These are phyloP conservation scores for Trametes polyzona DNA, from an alignment of 1,284 basidiomycete species.

Conservation along the genomic window DNA sequence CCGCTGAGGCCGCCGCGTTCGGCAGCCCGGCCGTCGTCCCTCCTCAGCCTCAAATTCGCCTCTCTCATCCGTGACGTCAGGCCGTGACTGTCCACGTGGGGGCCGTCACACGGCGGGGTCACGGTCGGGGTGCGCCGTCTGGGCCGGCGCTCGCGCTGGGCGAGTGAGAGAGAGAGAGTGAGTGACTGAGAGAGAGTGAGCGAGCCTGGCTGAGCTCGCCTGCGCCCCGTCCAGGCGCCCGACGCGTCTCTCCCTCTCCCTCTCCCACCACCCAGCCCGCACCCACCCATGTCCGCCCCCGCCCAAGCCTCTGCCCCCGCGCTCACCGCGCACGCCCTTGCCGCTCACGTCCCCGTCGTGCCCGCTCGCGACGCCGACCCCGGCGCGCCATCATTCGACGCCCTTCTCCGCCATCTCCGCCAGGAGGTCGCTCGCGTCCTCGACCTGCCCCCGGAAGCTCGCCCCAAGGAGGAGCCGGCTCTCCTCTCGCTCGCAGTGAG, in stretches of 20 bases:
- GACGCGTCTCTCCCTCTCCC: slow-evolving; percentile 29
- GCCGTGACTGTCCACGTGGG: neutral
- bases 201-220: neutral
- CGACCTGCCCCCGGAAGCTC: slow-evolving; percentile 20
- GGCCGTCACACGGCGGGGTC: slow-evolving; percentile 11
- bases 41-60: neutral
- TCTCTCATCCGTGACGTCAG: slow-evolving; percentile 9
- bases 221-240: slow-evolving; percentile 11
- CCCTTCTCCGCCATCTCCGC: slow-evolving; percentile 22
- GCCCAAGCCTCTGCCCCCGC: slow-evolving; percentile 12
- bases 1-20: neutral
- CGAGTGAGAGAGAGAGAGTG: neutral
- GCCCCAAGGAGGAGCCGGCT: slow-evolving; percentile 20
- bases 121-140: too few species aligned
- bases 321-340: slow-evolving; percentile 6
- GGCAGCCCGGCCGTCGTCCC: neutral
- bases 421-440: slow-evolving; percentile 26
- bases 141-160: too few species aligned
- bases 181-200: slow-evolving; percentile 7
- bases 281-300: slow-evolving; percentile 11
- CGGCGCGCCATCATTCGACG: slow-evolving; percentile 20
- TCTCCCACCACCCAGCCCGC: slow-evolving; percentile 24
- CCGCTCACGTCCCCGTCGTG: neutral
- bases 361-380: slow-evolving; percentile 16
- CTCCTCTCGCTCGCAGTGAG: slow-evolving; percentile 24